Percentiles rank a stretch among this genome's conserved stretches.
phyloP scores from a whole-genome alignment of 2,329 filamentous ascomycete genomes.

The Cercospora canescens region DNA sequence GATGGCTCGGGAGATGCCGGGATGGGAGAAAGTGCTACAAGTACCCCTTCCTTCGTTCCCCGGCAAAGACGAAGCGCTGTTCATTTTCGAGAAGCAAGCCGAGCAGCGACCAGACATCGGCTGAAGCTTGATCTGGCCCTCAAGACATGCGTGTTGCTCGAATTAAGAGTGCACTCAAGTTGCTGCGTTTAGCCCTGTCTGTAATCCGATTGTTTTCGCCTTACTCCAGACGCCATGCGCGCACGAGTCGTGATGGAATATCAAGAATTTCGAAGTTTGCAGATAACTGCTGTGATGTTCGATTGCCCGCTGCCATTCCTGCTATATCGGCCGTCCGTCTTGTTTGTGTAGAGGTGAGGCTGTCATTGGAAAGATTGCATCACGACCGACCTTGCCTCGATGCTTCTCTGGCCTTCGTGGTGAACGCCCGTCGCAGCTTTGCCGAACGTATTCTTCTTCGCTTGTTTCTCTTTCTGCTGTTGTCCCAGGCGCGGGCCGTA shows the following conservation, averaged over 20 bases:
- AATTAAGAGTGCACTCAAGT: background rate
- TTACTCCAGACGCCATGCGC: background rate
- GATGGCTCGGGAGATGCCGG: constrained; percentile 57
- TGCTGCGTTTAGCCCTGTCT: background rate
- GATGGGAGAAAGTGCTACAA: constrained; percentile 62
- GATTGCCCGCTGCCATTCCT: background rate
- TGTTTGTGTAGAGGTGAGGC: background rate
- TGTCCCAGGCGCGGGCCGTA: background rate
- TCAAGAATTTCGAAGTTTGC: background rate
- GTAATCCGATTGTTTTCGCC: background rate
- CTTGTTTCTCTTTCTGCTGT: background rate
- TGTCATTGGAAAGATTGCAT: background rate
- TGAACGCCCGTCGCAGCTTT: background rate
- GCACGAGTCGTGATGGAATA: background rate
- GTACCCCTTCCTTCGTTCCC: constrained; percentile 72
- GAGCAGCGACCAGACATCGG: background rate
- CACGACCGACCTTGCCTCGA: background rate
- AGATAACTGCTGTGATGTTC: background rate
- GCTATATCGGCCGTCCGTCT: too few species aligned
- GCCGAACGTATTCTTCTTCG: background rate
- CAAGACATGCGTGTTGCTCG: background rate
- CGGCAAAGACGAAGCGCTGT: constrained; percentile 74
- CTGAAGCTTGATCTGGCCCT: background rate
- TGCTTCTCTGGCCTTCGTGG: background rate
- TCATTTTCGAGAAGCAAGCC: constrained; percentile 55